Percentiles rank a stretch among this genome's conserved stretches.
phyloP scores from a whole-genome alignment of 192 early-diverging fungal species.

The Entomortierella beljakovae region DNA sequence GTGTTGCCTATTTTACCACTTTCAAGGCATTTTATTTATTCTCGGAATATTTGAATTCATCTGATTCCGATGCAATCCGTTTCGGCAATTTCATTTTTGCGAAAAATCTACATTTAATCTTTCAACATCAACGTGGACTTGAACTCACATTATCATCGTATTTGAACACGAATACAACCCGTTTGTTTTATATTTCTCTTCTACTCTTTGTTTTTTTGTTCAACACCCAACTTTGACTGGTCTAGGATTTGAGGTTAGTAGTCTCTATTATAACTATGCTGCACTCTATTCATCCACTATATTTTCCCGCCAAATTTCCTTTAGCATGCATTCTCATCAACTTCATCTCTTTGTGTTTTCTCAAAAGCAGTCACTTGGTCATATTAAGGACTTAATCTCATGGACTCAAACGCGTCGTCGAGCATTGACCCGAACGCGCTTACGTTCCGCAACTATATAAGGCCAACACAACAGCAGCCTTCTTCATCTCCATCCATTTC shows the following conservation, averaged over 20 bases:
- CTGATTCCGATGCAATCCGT: neutral
- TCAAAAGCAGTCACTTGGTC: constrained; percentile 14
- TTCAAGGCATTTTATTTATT: neutral
- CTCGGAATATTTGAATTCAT: neutral
- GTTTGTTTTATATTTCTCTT: too few species aligned
- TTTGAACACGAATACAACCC: neutral
- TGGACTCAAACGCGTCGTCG: constrained; percentile 34
- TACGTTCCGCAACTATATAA: constrained; percentile 41
- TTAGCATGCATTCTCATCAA: neutral
- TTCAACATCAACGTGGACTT: neutral
- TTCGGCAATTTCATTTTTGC: neutral
- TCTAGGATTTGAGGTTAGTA: neutral
- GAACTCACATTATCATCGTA: neutral
- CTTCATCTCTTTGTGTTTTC: too few species aligned
- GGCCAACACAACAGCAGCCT: neutral
- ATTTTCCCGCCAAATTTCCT: neutral
- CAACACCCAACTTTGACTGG: neutral
- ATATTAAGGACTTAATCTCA: neutral
- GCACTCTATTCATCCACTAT: neutral
- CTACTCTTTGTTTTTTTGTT: too few species aligned
- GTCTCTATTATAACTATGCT: neutral
- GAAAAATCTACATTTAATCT: neutral
- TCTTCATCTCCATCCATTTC: constrained; percentile 18
- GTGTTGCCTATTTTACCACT: too few species aligned
- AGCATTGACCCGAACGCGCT: constrained; percentile 43